Conservation (phyloP, 192 early-diverging fungal species). For the Gamsiella multidivaricata region DNA sequence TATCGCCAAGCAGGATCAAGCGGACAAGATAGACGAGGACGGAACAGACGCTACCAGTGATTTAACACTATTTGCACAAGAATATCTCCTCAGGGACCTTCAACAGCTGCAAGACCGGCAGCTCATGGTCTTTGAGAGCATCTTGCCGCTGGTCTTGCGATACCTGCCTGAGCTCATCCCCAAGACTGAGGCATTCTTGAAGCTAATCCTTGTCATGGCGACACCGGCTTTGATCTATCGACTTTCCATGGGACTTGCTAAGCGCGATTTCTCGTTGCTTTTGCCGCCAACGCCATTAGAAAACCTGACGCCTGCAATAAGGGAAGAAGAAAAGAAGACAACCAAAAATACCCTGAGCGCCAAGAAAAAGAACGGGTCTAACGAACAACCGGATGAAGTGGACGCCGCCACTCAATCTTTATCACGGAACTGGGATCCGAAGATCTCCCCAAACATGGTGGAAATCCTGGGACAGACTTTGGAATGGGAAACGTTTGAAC, state of each 20-base stretch:
- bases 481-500: constrained; percentile 65
- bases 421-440: constrained; percentile 11
- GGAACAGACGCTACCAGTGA: constrained; percentile 26
- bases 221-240: constrained; percentile 64
- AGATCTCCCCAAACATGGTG: not conserved
- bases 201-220: constrained; percentile 54
- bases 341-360: not conserved
- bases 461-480: constrained; percentile 36
- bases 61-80: constrained; percentile 6
- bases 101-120: constrained; percentile 60
- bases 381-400: not conserved
- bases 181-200: constrained; percentile 46
- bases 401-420: not conserved
- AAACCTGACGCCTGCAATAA: not conserved
- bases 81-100: constrained; percentile 58
- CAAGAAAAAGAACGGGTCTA: constrained; percentile 10
- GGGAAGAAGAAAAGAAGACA: not conserved
- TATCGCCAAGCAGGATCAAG: constrained; percentile 20
- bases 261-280: constrained; percentile 21
- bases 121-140: constrained; percentile 49
- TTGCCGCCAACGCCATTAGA: not conserved
- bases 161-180: constrained; percentile 54
- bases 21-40: constrained; percentile 21
- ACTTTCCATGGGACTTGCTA: constrained; percentile 29
- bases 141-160: constrained; percentile 48